phyloP scores from a whole-genome alignment of 768 basidiomycete species.

The Trametes coccinea region DNA sequence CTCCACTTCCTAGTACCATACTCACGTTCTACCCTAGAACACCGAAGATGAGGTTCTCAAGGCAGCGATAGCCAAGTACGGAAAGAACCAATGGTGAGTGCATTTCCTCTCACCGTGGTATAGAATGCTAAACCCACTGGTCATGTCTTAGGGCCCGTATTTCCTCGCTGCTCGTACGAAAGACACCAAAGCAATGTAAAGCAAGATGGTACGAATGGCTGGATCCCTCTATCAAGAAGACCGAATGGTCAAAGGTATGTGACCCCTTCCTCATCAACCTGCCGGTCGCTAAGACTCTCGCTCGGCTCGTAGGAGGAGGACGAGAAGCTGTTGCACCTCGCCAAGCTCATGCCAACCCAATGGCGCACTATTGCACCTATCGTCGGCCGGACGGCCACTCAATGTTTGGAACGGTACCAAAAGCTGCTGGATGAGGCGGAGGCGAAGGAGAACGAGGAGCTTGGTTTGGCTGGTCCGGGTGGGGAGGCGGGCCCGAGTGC shows the following conservation, averaged over 20 bases:
- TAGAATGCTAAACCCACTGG: neutral
- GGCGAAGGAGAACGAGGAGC: conserved; percentile 92
- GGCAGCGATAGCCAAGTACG: conserved; percentile 97
- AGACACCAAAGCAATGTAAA: conserved; percentile 99
- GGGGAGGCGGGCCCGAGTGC: conserved; percentile 80
- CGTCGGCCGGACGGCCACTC: conserved; percentile 95
- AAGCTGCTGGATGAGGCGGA: conserved; percentile 97
- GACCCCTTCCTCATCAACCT: neutral
- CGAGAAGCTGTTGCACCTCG: conserved; percentile 95
- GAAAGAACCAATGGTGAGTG: conserved; percentile 88
- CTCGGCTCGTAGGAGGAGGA: conserved; percentile 75
- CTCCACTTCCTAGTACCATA: conserved; percentile 13
- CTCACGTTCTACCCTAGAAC: conserved; percentile 51
- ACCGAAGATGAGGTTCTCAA: conserved; percentile 98
- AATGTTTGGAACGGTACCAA: conserved; percentile 97
- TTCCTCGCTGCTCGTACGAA: conserved; percentile 94
- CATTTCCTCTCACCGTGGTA: neutral
- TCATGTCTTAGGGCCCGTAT: conserved; percentile 82
- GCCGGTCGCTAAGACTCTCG: neutral
- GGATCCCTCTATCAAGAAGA: conserved; percentile 99
- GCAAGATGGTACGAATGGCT: conserved; percentile 99
- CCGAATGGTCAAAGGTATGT: conserved; percentile 96
- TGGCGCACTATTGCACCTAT: conserved; percentile 99
- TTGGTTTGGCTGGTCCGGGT: conserved; percentile 85
- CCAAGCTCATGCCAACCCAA: conserved; percentile 99